These are phyloP conservation scores for Globisporangium mamillatum DNA, from an alignment of 352 stramenopile genomes.

Conservation along the genomic window DNA sequence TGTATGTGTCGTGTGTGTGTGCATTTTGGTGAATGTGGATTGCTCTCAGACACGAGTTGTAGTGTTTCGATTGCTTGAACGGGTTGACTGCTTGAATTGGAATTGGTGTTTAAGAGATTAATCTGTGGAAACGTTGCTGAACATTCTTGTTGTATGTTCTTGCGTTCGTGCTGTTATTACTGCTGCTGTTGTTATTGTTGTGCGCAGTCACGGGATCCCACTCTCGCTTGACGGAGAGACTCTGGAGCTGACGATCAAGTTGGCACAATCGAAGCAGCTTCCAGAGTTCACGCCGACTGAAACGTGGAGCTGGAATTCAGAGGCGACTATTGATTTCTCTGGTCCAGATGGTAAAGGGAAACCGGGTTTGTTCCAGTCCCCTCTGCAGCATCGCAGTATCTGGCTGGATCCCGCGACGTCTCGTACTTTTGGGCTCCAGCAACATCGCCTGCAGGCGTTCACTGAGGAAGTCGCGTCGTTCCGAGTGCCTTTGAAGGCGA, in stretches of 20 bases:
- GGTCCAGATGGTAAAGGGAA: slow-evolving; percentile 18
- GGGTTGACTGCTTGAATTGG: neutral
- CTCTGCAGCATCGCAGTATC: slow-evolving; percentile 45
- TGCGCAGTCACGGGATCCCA: slow-evolving; percentile 58
- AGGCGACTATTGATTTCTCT: slow-evolving; percentile 19
- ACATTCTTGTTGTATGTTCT: neutral
- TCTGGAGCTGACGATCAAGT: slow-evolving; percentile 34
- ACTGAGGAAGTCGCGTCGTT: slow-evolving; percentile 70
- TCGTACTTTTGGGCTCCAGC: slow-evolving; percentile 46
- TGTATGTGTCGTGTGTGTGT: slow-evolving; percentile 14
- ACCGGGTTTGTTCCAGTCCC: slow-evolving; percentile 27
- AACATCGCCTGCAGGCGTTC: slow-evolving; percentile 57
- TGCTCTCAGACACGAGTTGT: slow-evolving; percentile 15
- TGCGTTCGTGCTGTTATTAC: slow-evolving; percentile 2
- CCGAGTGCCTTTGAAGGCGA: slow-evolving; percentile 51
- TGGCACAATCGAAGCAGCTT: slow-evolving; percentile 38
- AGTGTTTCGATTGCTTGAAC: neutral
- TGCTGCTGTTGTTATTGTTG: slow-evolving; percentile 9
- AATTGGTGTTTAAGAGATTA: neutral
- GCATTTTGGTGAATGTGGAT: slow-evolving; percentile 14
- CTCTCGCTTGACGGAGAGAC: slow-evolving; percentile 34
- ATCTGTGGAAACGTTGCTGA: neutral
- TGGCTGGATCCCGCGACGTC: slow-evolving; percentile 66
- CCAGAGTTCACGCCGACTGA: slow-evolving; percentile 36
- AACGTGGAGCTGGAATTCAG: slow-evolving; percentile 25